Evolutionary conservation across 371 early-diverging fungal species (phyloP).

Genomic region (Haplosporangium sp.): DNA sequence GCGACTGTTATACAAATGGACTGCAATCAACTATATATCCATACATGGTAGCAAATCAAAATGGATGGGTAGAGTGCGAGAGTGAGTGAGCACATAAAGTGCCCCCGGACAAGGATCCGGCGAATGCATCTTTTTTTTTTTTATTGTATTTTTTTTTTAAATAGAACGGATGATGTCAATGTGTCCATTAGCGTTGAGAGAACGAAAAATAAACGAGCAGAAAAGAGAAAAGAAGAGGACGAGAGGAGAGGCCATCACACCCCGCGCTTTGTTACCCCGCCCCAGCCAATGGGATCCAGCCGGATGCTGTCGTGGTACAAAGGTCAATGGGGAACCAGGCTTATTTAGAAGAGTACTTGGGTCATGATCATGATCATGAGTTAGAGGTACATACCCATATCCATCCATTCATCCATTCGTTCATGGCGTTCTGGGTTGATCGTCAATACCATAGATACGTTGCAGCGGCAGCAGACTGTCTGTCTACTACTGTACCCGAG

Average conservation of each 20-base stretch:
- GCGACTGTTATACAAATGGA: no score
- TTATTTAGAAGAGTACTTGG: neutral
- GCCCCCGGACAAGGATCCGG: no score
- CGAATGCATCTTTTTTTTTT: no score
- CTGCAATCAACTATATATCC: no score
- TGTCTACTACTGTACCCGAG: neutral
- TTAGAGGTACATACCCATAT: neutral
- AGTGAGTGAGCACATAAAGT: no score
- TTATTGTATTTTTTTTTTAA: no score
- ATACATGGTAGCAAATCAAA: no score
- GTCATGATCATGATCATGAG: neutral
- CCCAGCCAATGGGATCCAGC: slow-evolving; percentile 25
- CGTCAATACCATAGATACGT: no score
- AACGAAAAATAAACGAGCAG: neutral
- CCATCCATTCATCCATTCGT: neutral
- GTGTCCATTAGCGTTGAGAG: neutral
- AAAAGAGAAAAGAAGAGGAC: neutral
- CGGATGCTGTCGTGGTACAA: slow-evolving; percentile 29
- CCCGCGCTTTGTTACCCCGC: slow-evolving; percentile 5
- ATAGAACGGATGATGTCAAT: no score
- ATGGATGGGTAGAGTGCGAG: no score
- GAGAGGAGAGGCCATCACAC: no score
- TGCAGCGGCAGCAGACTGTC: no score
- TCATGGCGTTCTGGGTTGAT: neutral
- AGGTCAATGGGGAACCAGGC: slow-evolving; percentile 9